These are phyloP conservation scores for Eucalyptus leucophloia DNA, from an alignment of 345 rosid species.

Conservation along the genomic window DNA sequence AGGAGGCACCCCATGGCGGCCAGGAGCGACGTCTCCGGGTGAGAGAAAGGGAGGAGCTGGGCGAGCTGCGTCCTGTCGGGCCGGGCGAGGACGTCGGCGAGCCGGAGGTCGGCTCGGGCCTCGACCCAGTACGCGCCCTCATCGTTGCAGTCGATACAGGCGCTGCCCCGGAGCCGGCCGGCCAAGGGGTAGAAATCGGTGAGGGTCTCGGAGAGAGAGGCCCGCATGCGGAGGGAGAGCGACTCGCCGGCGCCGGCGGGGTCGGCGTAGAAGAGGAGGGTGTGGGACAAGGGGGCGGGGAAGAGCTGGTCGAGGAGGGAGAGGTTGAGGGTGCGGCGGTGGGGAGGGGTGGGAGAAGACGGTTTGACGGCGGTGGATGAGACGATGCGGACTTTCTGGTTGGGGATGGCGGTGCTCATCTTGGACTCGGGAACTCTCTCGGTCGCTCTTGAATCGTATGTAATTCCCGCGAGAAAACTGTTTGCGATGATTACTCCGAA, in stretches of 20 bases:
- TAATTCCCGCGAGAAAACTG: too few species aligned
- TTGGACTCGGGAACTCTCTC: not conserved
- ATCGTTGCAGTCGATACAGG: not conserved
- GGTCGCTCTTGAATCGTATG: too few species aligned
- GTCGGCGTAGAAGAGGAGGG: not conserved
- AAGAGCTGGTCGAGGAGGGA: conserved; percentile 21
- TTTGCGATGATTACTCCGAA: too few species aligned
- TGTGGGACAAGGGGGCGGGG: conserved; percentile 5
- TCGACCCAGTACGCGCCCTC: not conserved
- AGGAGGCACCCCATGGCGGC: not conserved
- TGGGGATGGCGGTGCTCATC: not conserved
- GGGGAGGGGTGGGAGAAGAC: conserved; percentile 5
- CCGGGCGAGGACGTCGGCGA: not conserved
- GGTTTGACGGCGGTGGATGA: conserved; percentile 4
- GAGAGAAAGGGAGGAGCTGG: not conserved
- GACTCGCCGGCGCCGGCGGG: not conserved
- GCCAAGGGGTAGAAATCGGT: not conserved
- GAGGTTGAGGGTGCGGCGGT: not conserved
- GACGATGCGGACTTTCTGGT: not conserved
- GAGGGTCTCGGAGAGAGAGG: not conserved
- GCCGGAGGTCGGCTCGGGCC: not conserved
- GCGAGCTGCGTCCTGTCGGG: not conserved
- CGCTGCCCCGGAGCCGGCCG: not conserved
- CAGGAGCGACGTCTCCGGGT: not conserved
- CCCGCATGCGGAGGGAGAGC: not conserved